These are phyloP conservation scores for Rosa rugosa DNA, from an alignment of 306 rosid genomes.

Conservation along the genomic window DNA sequence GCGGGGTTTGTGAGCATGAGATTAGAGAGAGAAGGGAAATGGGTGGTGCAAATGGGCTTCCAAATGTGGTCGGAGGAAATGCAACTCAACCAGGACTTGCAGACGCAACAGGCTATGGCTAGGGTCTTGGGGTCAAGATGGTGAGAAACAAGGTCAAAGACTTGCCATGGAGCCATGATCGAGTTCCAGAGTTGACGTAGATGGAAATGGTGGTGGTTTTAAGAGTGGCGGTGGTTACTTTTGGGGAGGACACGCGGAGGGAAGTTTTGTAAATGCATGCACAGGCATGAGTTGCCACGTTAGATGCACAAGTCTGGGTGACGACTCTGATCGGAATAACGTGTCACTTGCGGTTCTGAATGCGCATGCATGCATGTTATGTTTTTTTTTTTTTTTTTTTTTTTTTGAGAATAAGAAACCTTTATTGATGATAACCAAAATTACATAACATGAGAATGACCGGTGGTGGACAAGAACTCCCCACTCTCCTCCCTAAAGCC, in stretches of 20 bases:
- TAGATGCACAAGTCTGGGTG: background rate
- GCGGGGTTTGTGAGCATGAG: conserved; percentile 18
- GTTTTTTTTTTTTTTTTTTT: no score
- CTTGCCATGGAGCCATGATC: conserved; percentile 48
- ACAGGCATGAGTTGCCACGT: conserved; percentile 42
- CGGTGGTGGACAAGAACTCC: no score
- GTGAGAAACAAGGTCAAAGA: conserved; percentile 40
- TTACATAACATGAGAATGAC: no score
- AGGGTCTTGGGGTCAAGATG: conserved; percentile 62
- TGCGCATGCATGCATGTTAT: background rate
- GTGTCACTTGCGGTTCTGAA: conserved; percentile 8
- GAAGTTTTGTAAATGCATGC: conserved; percentile 20
- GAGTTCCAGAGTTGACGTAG: background rate
- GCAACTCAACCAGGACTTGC: conserved; percentile 54
- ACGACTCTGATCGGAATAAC: background rate
- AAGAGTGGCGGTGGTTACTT: background rate
- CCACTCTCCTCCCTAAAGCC: no score
- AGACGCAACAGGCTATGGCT: conserved; percentile 58
- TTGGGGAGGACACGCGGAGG: conserved; percentile 37
- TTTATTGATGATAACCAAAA: no score
- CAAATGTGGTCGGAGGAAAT: conserved; percentile 62
- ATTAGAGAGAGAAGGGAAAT: conserved; percentile 50
- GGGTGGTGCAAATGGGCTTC: conserved; percentile 43
- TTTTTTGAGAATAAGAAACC: no score
- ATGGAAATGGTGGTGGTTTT: background rate